phyloP scores from a whole-genome alignment of 495 filamentous ascomycete species.

The Aspergillus ostianus region DNA sequence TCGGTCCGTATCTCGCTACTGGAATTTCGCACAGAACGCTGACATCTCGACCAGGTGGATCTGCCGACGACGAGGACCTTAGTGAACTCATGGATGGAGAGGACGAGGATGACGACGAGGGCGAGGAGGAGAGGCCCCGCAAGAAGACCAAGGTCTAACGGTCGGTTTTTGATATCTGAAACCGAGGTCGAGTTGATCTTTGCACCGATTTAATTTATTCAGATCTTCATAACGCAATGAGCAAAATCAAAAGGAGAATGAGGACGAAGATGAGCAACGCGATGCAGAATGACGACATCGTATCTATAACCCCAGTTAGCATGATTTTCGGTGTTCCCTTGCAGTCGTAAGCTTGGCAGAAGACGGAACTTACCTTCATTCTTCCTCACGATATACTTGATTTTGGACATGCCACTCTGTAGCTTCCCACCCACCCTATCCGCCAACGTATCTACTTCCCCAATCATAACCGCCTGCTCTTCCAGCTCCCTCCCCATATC shows the following conservation, averaged over 20 bases:
- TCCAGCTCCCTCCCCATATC: conserved; percentile 95
- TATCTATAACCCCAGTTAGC: conserved; percentile 49
- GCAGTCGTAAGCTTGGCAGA: background rate
- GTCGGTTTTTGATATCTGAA: conserved; percentile 7
- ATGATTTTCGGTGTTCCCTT: conserved; percentile 22
- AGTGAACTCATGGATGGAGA: conserved; percentile 32
- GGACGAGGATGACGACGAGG: conserved; percentile 28
- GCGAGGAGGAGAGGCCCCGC: conserved; percentile 30
- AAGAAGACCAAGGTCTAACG: conserved; percentile 45
- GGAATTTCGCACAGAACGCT: background rate
- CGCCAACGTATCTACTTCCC: conserved; percentile 74
- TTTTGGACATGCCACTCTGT: conserved; percentile 78
- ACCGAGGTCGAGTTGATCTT: background rate
- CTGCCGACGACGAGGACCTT: background rate
- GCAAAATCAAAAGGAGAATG: conserved; percentile 76
- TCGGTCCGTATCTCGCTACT: conserved; percentile 58
- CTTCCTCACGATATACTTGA: conserved; percentile 78
- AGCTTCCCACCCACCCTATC: conserved; percentile 86
- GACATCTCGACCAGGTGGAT: background rate
- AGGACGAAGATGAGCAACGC: conserved; percentile 79
- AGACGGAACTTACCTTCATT: conserved; percentile 72
- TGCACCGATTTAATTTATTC: conserved; percentile 1
- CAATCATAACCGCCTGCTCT: conserved; percentile 81
- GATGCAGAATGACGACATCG: conserved; percentile 89
- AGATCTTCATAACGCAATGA: conserved; percentile 52